Evolutionary conservation across 805 yeast species (phyloP).

Genomic region (Candida berthetii): DNA sequence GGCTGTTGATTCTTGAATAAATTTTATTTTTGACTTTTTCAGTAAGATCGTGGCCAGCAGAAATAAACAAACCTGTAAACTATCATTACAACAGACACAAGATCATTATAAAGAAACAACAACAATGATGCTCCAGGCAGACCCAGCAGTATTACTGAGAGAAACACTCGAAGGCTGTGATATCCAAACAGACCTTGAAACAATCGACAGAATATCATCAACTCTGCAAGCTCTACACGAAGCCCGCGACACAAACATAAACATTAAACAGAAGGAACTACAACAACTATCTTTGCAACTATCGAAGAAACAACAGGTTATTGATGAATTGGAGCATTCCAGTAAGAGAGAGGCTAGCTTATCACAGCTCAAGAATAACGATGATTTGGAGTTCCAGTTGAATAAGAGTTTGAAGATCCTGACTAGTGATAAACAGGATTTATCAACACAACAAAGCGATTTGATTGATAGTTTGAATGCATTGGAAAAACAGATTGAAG

Average conservation of each 20-base stretch:
- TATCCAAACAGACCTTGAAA: conserved; percentile 42
- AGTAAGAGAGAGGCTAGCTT: conserved; percentile 23
- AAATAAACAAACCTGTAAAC: too few relatives aligned
- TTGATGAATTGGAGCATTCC: conserved; percentile 22
- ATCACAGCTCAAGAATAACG: conserved; percentile 26
- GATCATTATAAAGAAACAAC: too few relatives aligned
- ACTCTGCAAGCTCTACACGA: conserved; percentile 24
- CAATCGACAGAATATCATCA: conserved; percentile 37
- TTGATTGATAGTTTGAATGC: conserved; percentile 29
- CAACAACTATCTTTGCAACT: conserved; percentile 12
- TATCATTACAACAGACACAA: too few relatives aligned
- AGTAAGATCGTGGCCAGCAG: too few relatives aligned
- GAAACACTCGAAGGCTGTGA: conserved; percentile 43
- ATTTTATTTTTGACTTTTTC: too few relatives aligned
- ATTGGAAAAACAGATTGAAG: conserved; percentile 26
- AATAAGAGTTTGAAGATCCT: conserved; percentile 49
- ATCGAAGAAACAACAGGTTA: conserved; percentile 6
- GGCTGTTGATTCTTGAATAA: too few relatives aligned
- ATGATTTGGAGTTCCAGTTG: conserved; percentile 39
- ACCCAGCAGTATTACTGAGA: conserved; percentile 24
- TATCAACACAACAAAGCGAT: conserved; percentile 28
- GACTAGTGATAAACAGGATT: conserved; percentile 34
- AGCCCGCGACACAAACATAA: conserved; percentile 22
- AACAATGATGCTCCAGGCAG: conserved; percentile 2
- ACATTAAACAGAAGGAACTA: conserved; percentile 14